Base-by-base conservation (phyloP, 2,329 filamentous ascomycete genomes). In the Arthrocladium fulminans region DNA sequence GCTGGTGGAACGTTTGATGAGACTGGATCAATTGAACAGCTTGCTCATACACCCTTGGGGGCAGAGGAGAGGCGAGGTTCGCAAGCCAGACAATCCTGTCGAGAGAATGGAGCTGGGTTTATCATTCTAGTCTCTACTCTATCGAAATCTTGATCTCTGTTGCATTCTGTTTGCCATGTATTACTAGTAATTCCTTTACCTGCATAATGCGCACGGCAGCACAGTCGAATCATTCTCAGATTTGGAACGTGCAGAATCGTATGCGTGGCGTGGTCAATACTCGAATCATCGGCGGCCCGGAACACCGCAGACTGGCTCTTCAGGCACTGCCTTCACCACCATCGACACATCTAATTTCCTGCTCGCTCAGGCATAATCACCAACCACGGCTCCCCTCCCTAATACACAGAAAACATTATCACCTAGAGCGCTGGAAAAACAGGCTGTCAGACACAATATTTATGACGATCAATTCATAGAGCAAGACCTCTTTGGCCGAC, bases 381-480 rank as follows among this genome's bases (percentile, higher is more conserved):
- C 41, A 51, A 54, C 39, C 50, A 59, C 57, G 57, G 55, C 57
- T 32, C 40, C 52, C 46, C 27, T 45, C 38, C 22, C 39, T 27
- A 25, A 37, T 35, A 37, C 50, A 50, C 42, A 29, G 32, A 42
- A 48, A 51, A 39, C 29, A 50, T 32, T 65, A 63, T 62, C 67
- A 65, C 57, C 66, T 64, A 56, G 65, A 62, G 56, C 63, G 65
- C 56, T 60, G 62, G 59, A 67, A 66, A 60, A 62, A 46, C 54
- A 53, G 45, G 55, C 58, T 25, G 55, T 47, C 30, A 56, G 55
- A 52, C 48, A 59, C 50, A 50, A 54, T 15, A 29, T 20, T 45
- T 19, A 32, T 27, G 40, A 34, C 27, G 22, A 48, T 40, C 25
- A 35, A 8, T 25, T 27, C 10, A 25, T 46, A 46, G 30, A 10